A percentile compares a stretch with the other conserved stretches of the same genome.
Conservation (phyloP, 1,284 basidiomycete species). For the Leccinum pachyderme region DNA sequence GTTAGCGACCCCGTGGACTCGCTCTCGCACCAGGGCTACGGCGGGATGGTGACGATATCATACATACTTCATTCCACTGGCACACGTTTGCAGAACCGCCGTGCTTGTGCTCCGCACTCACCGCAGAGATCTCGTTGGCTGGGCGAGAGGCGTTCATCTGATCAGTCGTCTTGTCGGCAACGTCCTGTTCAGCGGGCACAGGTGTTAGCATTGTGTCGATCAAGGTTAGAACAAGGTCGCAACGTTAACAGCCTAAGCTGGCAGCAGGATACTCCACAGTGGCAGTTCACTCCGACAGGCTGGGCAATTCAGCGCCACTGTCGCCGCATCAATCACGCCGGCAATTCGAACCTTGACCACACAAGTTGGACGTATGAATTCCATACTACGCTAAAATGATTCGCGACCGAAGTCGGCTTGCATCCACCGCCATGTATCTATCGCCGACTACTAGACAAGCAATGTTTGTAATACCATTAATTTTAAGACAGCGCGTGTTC, state of each 20-base stretch:
- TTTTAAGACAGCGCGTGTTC: background rate
- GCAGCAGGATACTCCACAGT: conserved; percentile 3
- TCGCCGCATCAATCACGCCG: conserved; percentile 16
- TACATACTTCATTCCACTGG: background rate
- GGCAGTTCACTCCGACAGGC: conserved; percentile 26
- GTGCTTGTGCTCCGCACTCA: background rate
- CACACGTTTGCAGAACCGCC: conserved; percentile 1
- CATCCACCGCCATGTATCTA: conserved; percentile 1
- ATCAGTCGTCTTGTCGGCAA: conserved; percentile 6
- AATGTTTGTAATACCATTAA: conserved; percentile 2
- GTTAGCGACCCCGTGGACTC: conserved; percentile 4
- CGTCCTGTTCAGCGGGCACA: conserved; percentile 22
- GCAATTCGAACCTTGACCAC: background rate
- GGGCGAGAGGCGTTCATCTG: background rate
- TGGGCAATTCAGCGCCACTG: conserved; percentile 27
- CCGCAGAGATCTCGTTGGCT: background rate
- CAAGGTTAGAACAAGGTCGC: conserved; percentile 29
- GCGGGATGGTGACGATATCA: background rate
- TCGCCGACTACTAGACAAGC: conserved; percentile 9
- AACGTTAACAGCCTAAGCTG: conserved; percentile 28
- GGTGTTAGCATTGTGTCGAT: conserved; percentile 7
- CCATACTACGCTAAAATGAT: background rate
- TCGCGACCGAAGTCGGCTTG: conserved; percentile 1
- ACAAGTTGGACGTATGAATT: conserved; percentile 1
- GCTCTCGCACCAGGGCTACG: background rate